phyloP scores from a whole-genome alignment of 2,329 filamentous ascomycete genomes.

The Paraphaeosphaeria sporulosa region DNA sequence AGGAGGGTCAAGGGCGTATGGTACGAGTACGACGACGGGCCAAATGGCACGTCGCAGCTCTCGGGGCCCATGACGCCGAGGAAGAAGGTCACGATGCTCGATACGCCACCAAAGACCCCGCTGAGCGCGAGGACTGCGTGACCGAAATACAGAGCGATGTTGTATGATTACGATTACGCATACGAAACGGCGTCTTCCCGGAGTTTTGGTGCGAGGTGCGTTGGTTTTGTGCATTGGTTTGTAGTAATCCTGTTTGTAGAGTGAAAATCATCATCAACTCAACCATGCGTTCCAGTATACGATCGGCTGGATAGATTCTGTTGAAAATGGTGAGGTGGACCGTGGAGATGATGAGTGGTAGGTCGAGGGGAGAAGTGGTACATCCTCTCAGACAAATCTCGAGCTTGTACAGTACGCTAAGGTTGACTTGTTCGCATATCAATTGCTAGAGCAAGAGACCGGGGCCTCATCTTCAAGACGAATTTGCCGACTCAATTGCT shows the following conservation, averaged over 20 bases:
- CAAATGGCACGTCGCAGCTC: conserved; percentile 3
- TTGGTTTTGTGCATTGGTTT: neutral
- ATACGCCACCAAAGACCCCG: conserved; percentile 36
- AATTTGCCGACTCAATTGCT: too few species aligned
- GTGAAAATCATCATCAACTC: too few species aligned
- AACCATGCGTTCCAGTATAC: too few species aligned
- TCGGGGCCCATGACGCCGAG: conserved; percentile 18
- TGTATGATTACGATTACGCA: neutral
- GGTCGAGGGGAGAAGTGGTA: too few species aligned
- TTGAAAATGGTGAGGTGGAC: too few species aligned
- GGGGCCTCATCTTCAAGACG: too few species aligned
- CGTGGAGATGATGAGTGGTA: too few species aligned
- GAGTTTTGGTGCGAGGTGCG: neutral
- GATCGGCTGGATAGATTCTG: too few species aligned
- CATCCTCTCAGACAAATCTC: too few species aligned
- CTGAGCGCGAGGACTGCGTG: conserved; percentile 18
- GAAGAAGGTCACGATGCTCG: conserved; percentile 26
- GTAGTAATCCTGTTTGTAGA: neutral
- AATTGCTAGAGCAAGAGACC: too few species aligned
- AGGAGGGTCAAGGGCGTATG: conserved; percentile 45
- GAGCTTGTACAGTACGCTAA: too few species aligned
- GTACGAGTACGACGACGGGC: conserved; percentile 45
- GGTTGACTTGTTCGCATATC: too few species aligned
- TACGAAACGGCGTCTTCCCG: neutral
- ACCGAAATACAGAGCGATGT: neutral